Base-by-base conservation (phyloP, 345 rosid genomes). In the Sonneratia caseolaris region DNA sequence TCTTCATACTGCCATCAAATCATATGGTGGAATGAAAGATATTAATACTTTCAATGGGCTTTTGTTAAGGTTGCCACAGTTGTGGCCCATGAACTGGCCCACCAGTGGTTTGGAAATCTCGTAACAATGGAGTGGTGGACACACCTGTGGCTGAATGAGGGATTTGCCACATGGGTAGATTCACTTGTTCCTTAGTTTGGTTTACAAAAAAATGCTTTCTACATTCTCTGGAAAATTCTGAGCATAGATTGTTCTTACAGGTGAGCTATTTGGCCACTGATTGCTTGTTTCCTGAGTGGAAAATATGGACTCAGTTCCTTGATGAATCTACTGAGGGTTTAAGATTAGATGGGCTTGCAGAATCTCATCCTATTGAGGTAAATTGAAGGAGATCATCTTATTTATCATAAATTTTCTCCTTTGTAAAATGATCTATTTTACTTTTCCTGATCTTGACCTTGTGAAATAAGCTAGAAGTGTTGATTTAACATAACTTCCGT, bases 91-190 rank as follows among this genome's bases (percentile, higher is more conserved):
- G 99, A 95, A 80, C 85, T 95, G 61, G 99, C 98, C 66, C 99
- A 95, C 78, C 98, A 95, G 81, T 95, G 98, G 99, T 95, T 95
- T 81, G 99, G 98, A 37, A 92, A 95, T 85, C 97, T 95, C 77
- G 98, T 95, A 70, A 92, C 99, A 64, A 95, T 95, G 99, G 97
- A 95, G 79, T 95, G 99, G 99, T 95, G 99, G 98, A 95, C 99
- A 1, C 90, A 95, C 80, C 83, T 95, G 71, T 95, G 99, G 99
- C 87, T 92, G 67, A 95, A 95, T 75, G 99, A 95, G 83, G 99
- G 99, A 75, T 95, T 95, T 85, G 99, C 99, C 51, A 95, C 99
- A 53, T 95, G 99, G 99, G 99, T 95, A 92, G 57, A 43, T 66
- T 79, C 32, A 69, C 68, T 65, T 66, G 42, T 21, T 69, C 56